Conservation (phyloP, 176 grass and related monocot genomes). For the Oryza officinalis region DNA sequence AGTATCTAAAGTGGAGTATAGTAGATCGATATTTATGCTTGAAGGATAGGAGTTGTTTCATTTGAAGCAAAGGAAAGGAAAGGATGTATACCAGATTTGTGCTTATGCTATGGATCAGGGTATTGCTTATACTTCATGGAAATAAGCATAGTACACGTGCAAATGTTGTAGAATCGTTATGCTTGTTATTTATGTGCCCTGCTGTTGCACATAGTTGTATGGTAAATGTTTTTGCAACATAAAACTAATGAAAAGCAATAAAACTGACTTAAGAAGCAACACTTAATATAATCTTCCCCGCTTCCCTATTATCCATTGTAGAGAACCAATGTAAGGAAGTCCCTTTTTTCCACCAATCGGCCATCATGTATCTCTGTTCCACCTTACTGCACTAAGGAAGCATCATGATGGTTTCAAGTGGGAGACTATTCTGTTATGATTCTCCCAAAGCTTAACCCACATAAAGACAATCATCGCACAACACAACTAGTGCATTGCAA, state of each 20-base stretch:
- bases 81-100: background rate
- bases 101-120: background rate
- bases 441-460: constrained; percentile 1
- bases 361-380: background rate
- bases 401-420: constrained; percentile 28
- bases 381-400: constrained; percentile 26
- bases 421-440: background rate
- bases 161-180: background rate
- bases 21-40: constrained; percentile 13
- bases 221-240: background rate
- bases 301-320: background rate
- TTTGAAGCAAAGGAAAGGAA: constrained; percentile 29
- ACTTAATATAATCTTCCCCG: background rate
- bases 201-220: background rate
- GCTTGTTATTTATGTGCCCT: background rate
- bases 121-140: background rate
- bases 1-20: constrained; percentile 20
- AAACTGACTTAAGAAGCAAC: background rate
- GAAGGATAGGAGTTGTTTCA: constrained; percentile 25
- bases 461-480: constrained; percentile 17
- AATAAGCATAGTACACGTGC: background rate
- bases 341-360: background rate
- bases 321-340: background rate
- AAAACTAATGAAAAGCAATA: background rate
- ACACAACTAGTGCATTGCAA: constrained; percentile 17